Base-by-base conservation (phyloP, 495 filamentous ascomycete genomes). In the Diplogelasinospora grovesii region DNA sequence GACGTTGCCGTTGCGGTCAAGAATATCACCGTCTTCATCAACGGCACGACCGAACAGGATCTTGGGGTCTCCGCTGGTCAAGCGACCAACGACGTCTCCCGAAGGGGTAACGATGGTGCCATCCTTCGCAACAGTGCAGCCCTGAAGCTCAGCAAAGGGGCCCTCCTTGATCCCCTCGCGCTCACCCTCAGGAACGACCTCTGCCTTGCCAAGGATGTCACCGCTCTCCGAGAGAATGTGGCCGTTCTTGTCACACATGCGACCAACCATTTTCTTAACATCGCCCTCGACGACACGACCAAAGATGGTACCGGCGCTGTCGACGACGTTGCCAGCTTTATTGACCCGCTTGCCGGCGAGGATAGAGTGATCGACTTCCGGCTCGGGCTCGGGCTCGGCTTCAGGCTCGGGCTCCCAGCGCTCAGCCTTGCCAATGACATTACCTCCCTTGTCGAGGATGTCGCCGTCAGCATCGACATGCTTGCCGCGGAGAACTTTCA, bases 331-430 rank as follows among this genome's bases (percentile, higher is more conserved):
- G 32, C 87, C 87, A 6, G 70, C 73, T 61, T 92, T 92, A 66
- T 94, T 94, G 54, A 92, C 83, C 4, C 80, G 74, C 71, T 86
- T 87, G 38, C 87, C 87, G 4, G 85, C 86, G 4, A 93, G 69
- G 10, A 72, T 60, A 3, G 82, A 87, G 31, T 77, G 68, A 49
- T 93, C 85, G 3, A 64, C 43, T 28, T 75, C 66, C 1, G 59
- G 37, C 35, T 68, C 71, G 2, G 60, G 58, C 48, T 74, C 78
- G 1, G 62, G 47, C 39, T 71, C 71, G 2, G 57, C 48, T 45
- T 75, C 78, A 35, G 83, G 78, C 22, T 85, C 83, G 1, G 58
- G 53, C 48, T 85, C 78, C 82, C 82, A 90, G 22, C 86, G 71
- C 56, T 88, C 84, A 18, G 84, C 85, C 38, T 79, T 79, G 36